Base-by-base conservation (phyloP, 805 yeast genomes). In the Teunomyces lycoperdinae region DNA sequence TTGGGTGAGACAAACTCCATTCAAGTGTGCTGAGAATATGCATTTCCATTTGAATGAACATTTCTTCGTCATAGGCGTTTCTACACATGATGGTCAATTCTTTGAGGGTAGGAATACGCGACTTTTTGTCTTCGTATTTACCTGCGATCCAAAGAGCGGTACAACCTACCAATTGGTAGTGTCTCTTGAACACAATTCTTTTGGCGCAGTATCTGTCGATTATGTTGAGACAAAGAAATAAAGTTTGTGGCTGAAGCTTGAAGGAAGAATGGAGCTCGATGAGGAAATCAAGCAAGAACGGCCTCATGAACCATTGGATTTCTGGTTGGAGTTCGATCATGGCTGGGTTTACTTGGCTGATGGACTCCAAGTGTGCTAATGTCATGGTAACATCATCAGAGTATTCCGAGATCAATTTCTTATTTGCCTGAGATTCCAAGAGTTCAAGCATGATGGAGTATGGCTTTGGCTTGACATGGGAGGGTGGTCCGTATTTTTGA, bases 121-220 rank as follows among this genome's bases (percentile, higher is more conserved):
- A 70, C 61, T 80, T 80, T 57, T 80, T 80, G 57, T 80, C 85
- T 58, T 80, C 85, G 59, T 79, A 80, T 58, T 73, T 72, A 40
- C 70, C 74, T 26, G 79, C 77, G 40, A 75, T 72, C 77, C 75
- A 75, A 43, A 71, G 68, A 16, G 77, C 77, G 30, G 76, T 73
- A 58, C 76, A 73, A 4, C 76, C 77, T 24, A 73, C 79, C 50
- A 71, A 61, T 58, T 71, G 79, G 56, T 72, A 74, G 58, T 71
- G 78, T 50, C 76, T 64, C 58, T 73, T 73, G 57, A 73, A 73
- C 14, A 73, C 78, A 17, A 73, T 71, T 49, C 78, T 58, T 52
- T 71, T 71, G 38, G 77, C 68, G 50, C 78, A 73, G 58, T 73
- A 73, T 45, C 78, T 63, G 57, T 75, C 79, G 38, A 75, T 68